A percentile compares a stretch with the other conserved stretches of the same genome.
phyloP scores from a whole-genome alignment of 768 basidiomycete species.

The Tylopilus subfusipes region DNA sequence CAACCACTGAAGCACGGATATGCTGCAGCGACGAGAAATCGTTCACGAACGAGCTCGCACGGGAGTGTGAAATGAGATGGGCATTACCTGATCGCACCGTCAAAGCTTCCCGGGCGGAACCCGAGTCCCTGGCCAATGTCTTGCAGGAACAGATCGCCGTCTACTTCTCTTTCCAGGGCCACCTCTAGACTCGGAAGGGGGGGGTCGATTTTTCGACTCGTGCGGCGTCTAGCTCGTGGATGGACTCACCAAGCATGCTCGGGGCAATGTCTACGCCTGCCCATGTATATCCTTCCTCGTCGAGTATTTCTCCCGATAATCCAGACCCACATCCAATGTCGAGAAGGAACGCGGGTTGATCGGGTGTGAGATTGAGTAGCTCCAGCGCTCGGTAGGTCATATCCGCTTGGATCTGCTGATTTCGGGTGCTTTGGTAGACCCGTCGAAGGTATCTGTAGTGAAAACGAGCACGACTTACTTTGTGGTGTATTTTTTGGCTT shows the following conservation, averaged over 20 bases:
- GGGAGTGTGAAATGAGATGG: background rate
- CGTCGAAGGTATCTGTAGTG: constrained; percentile 3
- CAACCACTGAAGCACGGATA: constrained; percentile 99
- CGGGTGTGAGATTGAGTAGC: constrained; percentile 76
- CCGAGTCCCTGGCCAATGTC: constrained; percentile 99
- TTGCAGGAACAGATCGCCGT: constrained; percentile 93
- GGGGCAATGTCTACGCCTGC: constrained; percentile 92
- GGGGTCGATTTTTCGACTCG: background rate
- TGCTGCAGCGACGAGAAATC: constrained; percentile 44
- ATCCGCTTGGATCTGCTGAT: constrained; percentile 93
- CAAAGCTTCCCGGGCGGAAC: constrained; percentile 94
- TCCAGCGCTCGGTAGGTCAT: constrained; percentile 98
- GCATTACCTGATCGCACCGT: constrained; percentile 89
- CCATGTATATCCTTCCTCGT: constrained; percentile 93
- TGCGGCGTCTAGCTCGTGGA: background rate
- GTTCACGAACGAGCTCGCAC: background rate
- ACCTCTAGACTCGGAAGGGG: constrained; percentile 59
- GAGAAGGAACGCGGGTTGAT: constrained; percentile 78
- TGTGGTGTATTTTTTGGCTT: constrained; percentile 95
- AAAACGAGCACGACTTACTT: constrained; percentile 53
- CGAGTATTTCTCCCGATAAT: constrained; percentile 91
- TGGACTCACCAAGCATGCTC: constrained; percentile 84
- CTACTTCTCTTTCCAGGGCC: constrained; percentile 90
- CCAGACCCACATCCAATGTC: constrained; percentile 99
- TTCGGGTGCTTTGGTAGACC: constrained; percentile 65